Base-by-base conservation (phyloP, 179 eudicot species). In the Beta corolliflora region DNA sequence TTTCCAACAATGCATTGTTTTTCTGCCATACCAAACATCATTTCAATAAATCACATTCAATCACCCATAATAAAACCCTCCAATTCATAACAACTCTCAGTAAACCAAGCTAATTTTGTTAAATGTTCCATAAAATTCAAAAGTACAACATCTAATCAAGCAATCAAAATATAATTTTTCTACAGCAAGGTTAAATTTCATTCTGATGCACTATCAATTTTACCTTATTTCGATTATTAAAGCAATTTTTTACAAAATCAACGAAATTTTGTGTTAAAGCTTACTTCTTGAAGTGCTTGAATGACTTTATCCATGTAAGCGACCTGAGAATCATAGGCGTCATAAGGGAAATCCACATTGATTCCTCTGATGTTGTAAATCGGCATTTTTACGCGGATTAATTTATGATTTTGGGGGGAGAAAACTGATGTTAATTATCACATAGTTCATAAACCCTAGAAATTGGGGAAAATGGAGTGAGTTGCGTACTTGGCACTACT, bases 281-380 rank as follows among this genome's bases (percentile, higher is more conserved):
- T 13, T 88, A 95, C 99, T 64, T 88, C 84, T 88, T 94, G 99
- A 11, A 95, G 97, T 63, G 99, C 89, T 85, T 95, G 92, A 54
- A 95, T 95, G 56, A 95, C 99, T 91, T 94, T 95, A 71, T 91
- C 92, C 99, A 95, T 95, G 88, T 95, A 95, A 29, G 79, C 89
- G 56, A 95, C 88, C 93, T 95, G 99, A 84, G 94, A 92, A 83
- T 94, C 97, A 84, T 95, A 95, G 0, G 99, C 99, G 77, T 92
- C 90, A 84, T 73, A 95, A 0, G 99, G 99, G 73, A 95, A 95
- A 85, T 95, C 99, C 5, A 95, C 96, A 59, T 87, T 79, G 76
- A 95, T 86, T 70, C 99, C 99, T 81, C 95, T 91, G 56, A 95
- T 87, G 46, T 64, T 92, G 94, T 95, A 95, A 5, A 79, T 87